These are phyloP conservation scores for Heracleum sosnowskyi DNA, from an alignment of 129 eudicot genomes.

Conservation along the genomic window DNA sequence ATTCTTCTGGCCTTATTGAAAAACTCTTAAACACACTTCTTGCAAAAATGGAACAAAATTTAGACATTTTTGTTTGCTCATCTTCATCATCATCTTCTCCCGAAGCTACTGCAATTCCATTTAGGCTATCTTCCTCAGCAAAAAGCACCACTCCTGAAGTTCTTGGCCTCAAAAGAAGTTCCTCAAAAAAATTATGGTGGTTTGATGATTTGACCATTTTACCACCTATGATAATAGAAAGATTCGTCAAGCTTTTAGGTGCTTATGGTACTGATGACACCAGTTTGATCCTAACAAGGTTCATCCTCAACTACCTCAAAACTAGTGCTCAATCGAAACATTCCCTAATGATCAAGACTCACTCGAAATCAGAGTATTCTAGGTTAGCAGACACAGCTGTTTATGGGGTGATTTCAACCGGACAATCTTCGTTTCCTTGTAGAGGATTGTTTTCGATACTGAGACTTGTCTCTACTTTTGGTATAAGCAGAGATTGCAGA, in stretches of 20 bases:
- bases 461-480: conserved; percentile 53
- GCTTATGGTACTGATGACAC: conserved; percentile 57
- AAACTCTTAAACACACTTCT: conserved; percentile 50
- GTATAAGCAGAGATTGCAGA: conserved; percentile 46
- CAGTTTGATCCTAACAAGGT: conserved; percentile 64
- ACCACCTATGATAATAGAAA: conserved; percentile 47
- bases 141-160: conserved; percentile 15
- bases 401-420: conserved; percentile 57
- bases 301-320: conserved; percentile 69
- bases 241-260: conserved; percentile 49
- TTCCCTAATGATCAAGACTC: background rate
- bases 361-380: conserved; percentile 33
- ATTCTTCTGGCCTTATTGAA: conserved; percentile 54
- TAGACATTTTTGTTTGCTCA: conserved; percentile 36
- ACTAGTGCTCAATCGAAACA: conserved; percentile 24
- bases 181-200: conserved; percentile 60
- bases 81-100: conserved; percentile 64
- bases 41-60: conserved; percentile 58
- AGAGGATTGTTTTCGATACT: conserved; percentile 74
- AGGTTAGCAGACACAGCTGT: conserved; percentile 73
- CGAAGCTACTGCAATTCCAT: conserved; percentile 20
- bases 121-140: conserved; percentile 11
- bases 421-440: conserved; percentile 61
- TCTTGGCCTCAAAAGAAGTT: conserved; percentile 5
- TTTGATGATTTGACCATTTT: conserved; percentile 62